Evolutionary conservation across 805 yeast genomes (phyloP).

Genomic region (Candida loeiensis): DNA sequence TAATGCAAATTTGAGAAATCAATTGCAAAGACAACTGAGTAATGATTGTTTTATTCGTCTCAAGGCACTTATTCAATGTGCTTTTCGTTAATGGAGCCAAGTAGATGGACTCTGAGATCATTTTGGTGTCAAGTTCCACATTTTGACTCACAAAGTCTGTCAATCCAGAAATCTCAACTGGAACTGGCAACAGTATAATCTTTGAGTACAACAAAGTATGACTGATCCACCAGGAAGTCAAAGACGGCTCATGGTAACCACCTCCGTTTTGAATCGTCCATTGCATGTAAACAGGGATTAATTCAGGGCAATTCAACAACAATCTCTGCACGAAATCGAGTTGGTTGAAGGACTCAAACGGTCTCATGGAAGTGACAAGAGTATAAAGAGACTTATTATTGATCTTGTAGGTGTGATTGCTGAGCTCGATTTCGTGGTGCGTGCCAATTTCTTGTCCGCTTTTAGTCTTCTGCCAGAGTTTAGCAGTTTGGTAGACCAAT

Average conservation of each 20-base stretch:
- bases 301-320: conserved; percentile 57
- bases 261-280: conserved; percentile 52
- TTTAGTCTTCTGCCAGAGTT: conserved; percentile 39
- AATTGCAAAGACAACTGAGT: conserved; percentile 64
- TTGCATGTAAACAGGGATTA: conserved; percentile 66
- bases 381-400: conserved; percentile 67
- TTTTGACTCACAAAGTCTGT: conserved; percentile 28
- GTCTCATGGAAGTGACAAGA: conserved; percentile 62
- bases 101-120: conserved; percentile 53
- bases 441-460: conserved; percentile 44
- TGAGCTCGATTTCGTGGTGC: conserved; percentile 16
- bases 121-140: conserved; percentile 25
- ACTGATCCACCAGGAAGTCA: conserved; percentile 81
- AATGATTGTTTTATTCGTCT: conserved; percentile 44
- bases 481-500: conserved; percentile 43
- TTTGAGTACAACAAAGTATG: conserved; percentile 59
- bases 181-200: conserved; percentile 56
- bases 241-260: conserved; percentile 74
- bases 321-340: conserved; percentile 50
- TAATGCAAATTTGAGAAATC: conserved; percentile 50
- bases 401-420: conserved; percentile 51
- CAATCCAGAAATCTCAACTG: conserved; percentile 22
- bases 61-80: conserved; percentile 56
- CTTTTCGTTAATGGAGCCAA: conserved; percentile 63
- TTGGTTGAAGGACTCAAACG: conserved; percentile 74